These are phyloP conservation scores for Cystobasidium sp. DNA, from an alignment of 1,284 basidiomycete species.

Conservation along the genomic window DNA sequence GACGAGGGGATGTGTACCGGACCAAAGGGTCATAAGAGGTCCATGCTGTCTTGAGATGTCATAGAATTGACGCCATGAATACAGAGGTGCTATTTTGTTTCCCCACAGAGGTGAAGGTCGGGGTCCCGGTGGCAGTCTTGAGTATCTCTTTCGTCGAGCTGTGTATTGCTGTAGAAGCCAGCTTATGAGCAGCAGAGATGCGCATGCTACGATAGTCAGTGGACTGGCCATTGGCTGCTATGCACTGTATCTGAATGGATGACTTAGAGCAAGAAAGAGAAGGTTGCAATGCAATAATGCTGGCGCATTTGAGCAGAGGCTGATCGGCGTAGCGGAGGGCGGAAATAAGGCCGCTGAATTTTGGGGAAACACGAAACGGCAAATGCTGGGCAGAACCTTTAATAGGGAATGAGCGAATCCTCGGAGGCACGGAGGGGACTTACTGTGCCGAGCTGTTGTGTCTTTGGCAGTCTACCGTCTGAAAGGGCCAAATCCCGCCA, in stretches of 20 bases:
- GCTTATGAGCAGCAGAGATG: not conserved
- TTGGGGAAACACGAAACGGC: too few relatives aligned
- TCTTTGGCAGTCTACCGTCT: too few relatives aligned
- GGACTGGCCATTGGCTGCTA: constrained; percentile 2
- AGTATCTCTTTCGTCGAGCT: constrained; percentile 10
- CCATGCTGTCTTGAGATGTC: constrained; percentile 38
- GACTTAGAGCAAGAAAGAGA: not conserved
- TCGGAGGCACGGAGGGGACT: too few relatives aligned
- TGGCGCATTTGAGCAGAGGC: too few relatives aligned
- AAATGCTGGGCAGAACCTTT: too few relatives aligned
- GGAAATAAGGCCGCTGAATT: too few relatives aligned
- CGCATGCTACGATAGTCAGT: constrained; percentile 5
- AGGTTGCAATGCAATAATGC: too few relatives aligned
- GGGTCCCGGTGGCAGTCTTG: constrained; percentile 40
- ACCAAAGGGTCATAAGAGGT: constrained; percentile 35
- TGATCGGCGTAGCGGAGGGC: too few relatives aligned
- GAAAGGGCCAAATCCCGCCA: too few relatives aligned
- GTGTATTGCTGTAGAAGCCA: constrained; percentile 20
- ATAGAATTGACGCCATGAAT: constrained; percentile 42
- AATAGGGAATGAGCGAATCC: too few relatives aligned
- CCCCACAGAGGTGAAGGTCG: constrained; percentile 30
- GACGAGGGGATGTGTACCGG: constrained; percentile 16
- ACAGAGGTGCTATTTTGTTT: constrained; percentile 41
- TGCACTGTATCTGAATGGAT: not conserved
- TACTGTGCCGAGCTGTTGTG: too few relatives aligned